Evolutionary conservation across 306 rosid species (phyloP).

Genomic region (Gynostemma pentaphyllum): DNA sequence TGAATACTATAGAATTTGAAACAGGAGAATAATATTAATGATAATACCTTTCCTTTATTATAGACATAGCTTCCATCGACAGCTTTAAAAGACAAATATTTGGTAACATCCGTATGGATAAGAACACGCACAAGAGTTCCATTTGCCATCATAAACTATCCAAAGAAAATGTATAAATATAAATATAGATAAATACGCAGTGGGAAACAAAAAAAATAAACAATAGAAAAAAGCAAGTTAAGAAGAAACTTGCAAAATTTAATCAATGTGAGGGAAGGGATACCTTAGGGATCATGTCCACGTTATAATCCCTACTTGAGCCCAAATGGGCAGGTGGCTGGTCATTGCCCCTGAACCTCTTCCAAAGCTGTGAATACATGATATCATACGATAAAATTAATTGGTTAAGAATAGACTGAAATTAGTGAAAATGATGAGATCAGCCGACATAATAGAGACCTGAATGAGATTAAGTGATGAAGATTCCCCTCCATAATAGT

Average conservation of each 20-base stretch:
- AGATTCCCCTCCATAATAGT: conserved; percentile 91
- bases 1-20: neutral
- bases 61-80: conserved; percentile 66
- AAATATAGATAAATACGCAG: neutral
- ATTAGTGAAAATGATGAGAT: neutral
- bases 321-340: conserved; percentile 84
- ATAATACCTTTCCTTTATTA: conserved; percentile 62
- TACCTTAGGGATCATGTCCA: conserved; percentile 96
- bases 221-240: neutral
- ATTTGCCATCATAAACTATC: conserved; percentile 96
- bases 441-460: conserved; percentile 25
- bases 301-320: conserved; percentile 86
- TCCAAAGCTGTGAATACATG: conserved; percentile 65
- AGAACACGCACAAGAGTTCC: conserved; percentile 92
- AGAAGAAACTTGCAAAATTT: neutral
- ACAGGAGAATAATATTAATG: neutral
- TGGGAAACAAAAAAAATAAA: neutral
- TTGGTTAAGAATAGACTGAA: neutral
- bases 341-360: conserved; percentile 76
- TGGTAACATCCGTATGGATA: conserved; percentile 90
- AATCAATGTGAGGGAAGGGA: neutral
- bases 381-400: neutral
- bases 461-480: conserved; percentile 82
- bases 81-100: conserved; percentile 88
- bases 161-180: neutral